Evolutionary conservation across 495 filamentous ascomycete species (phyloP), one percentile per base, ranked within the genome.

Genomic region (Talaromyces nanjingensis): DNA sequence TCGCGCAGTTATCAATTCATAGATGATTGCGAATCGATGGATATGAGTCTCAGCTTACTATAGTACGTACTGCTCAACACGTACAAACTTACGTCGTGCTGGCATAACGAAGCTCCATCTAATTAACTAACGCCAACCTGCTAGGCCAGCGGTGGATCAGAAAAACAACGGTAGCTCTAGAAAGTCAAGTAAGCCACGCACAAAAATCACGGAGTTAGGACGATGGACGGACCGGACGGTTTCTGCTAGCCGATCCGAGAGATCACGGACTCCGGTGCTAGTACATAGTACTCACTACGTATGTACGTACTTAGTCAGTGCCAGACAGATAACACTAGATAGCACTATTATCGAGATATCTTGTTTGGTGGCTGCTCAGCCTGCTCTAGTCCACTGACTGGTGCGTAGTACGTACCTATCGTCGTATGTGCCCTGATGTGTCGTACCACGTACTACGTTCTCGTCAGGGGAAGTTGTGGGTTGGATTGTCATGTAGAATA

Each of bases 321-420:
- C 34, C 34, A 47, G 42, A 47, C 16, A n/a, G 16, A 47, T 47
- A n/a, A n/a, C n/a, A n/a, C n/a, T 24, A 24, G 22, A 24, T 24
- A 24, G 22, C 22, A 24, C 22, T 24, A 24, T 24, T 24, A 27
- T 56, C 53, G 22, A 56, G 53, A 56, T 56, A 56, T 56, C 53
- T 56, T 56, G 53, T 56, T 56, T 56, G 53, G 53, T 29, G 53
- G 53, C 53, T 56, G 53, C 6, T 14, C 53, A 16, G 53, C 24
- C 53, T 56, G 53, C 6, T 14, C 53, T 56, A 31, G 24, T 56
- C 24, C 24, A 22, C 9, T 27, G 2, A 54, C 2, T 20, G 52
- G 16, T 47, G 42, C 42, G 42, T 20, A 47, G 42, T 47, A 47
- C n/a, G n/a, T n/a, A n/a, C 2, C 22, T 24, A 24, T 24, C 22